phyloP scores from a whole-genome alignment of 2,329 filamentous ascomycete species.

The Talaromyces verruculosus region DNA sequence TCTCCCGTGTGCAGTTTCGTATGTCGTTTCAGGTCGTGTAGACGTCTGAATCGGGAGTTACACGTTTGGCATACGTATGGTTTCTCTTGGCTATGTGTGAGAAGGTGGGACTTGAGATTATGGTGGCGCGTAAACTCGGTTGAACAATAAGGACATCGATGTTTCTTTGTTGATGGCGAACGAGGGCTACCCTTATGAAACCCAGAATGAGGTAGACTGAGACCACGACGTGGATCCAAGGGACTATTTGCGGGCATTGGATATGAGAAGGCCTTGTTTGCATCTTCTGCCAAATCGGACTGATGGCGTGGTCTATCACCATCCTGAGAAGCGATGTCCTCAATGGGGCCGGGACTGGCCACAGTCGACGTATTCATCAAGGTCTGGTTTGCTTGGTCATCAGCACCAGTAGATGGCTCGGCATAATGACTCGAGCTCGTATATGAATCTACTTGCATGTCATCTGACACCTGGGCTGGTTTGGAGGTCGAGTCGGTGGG shows the following conservation, averaged over 20 bases:
- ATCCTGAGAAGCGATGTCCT: conserved; percentile 45
- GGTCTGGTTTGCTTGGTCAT: conserved; percentile 50
- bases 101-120: conserved; percentile 93
- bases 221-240: conserved; percentile 56
- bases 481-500: conserved; percentile 50
- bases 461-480: conserved; percentile 50
- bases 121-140: conserved; percentile 97
- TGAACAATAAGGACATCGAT: conserved; percentile 94
- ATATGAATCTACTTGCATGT: conserved; percentile 50
- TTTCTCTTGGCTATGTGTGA: conserved; percentile 98
- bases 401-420: conserved; percentile 48
- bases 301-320: conserved; percentile 42
- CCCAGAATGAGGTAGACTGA: conserved; percentile 59
- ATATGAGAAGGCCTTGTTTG: conserved; percentile 63
- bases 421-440: conserved; percentile 53
- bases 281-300: conserved; percentile 33
- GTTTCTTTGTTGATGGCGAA: conserved; percentile 79
- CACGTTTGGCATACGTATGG: conserved; percentile 94
- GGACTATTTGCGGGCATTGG: conserved; percentile 56
- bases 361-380: conserved; percentile 52
- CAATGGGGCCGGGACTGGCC: conserved; percentile 49
- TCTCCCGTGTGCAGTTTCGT: conserved; percentile 96
- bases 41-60: conserved; percentile 82
- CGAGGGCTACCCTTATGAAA: conserved; percentile 59
- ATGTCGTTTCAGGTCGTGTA: conserved; percentile 94